Evolutionary conservation across 164 flowering plant species (phyloP).

Genomic region (Pachysandra terminalis): DNA sequence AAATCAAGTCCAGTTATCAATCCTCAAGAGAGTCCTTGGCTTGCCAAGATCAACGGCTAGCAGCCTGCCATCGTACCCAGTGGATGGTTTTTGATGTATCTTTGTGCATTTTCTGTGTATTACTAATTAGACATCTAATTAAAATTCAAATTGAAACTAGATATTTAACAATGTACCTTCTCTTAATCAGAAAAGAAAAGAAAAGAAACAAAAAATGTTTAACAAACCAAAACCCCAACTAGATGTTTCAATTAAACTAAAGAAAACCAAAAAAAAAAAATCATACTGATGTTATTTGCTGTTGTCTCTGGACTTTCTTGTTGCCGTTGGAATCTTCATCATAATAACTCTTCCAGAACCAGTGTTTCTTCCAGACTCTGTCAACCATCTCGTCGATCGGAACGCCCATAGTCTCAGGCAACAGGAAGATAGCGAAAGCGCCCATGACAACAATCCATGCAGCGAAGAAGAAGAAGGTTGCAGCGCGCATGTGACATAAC

Average conservation of each 20-base stretch:
- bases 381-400: constrained; percentile 42
- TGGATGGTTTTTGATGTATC: not conserved
- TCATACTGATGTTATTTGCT: not conserved
- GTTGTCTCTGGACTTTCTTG: not conserved
- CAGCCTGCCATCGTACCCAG: not conserved
- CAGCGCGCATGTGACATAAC: constrained; percentile 27
- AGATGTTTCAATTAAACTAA: too few relatives aligned
- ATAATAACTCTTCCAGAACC: constrained; percentile 35
- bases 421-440: constrained; percentile 4
- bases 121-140: too few relatives aligned
- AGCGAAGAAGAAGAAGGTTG: constrained; percentile 30
- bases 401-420: constrained; percentile 43
- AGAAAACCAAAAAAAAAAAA: too few relatives aligned
- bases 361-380: constrained; percentile 33
- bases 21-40: too few relatives aligned
- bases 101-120: not conserved
- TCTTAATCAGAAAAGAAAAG: too few relatives aligned
- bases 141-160: too few relatives aligned
- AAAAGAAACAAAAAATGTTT: too few relatives aligned
- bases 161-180: too few relatives aligned
- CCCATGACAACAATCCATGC: constrained; percentile 22
- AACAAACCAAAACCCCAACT: too few relatives aligned
- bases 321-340: constrained; percentile 3
- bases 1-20: not conserved
- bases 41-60: not conserved